These are phyloP conservation scores for Plasmodium coatneyi DNA, from an alignment of 169 alveolate genomes.

Conservation along the genomic window DNA sequence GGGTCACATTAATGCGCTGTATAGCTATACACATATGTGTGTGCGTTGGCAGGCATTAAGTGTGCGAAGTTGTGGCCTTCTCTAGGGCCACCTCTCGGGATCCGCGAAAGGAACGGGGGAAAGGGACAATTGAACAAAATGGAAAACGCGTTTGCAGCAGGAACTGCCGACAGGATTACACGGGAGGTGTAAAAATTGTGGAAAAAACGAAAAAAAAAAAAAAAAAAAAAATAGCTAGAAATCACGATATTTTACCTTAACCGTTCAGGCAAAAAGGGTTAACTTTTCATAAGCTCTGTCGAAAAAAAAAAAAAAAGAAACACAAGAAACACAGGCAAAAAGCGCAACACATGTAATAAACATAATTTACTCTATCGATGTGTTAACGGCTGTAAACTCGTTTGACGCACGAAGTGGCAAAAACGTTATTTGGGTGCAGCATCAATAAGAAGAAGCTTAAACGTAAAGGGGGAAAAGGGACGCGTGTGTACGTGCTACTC, in stretches of 20 bases:
- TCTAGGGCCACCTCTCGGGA: background rate
- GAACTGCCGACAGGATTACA: background rate
- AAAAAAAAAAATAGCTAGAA: background rate
- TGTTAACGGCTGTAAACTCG: background rate
- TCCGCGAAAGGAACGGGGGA: background rate
- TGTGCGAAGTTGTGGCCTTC: background rate
- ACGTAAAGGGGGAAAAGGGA: background rate
- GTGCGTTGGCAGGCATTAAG: background rate
- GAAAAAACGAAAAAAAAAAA: background rate
- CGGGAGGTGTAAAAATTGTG: background rate
- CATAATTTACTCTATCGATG: background rate
- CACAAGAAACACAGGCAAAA: background rate
- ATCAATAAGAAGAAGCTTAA: background rate
- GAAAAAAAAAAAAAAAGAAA: background rate
- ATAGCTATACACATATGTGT: slow-evolving; percentile 20
- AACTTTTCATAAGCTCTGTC: background rate
- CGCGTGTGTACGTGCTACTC: background rate
- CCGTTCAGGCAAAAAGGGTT: slow-evolving; percentile 1
- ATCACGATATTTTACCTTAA: background rate
- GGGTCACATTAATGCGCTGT: slow-evolving; percentile 25
- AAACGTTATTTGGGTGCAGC: background rate
- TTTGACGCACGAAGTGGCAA: background rate
- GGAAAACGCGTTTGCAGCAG: background rate
- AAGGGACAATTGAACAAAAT: background rate
- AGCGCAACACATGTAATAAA: background rate